Percentiles rank a stretch among this genome's conserved stretches.
These are phyloP conservation scores for Colletotrichum orchidophilum DNA, from an alignment of 2,329 filamentous ascomycete species.

Conservation along the genomic window DNA sequence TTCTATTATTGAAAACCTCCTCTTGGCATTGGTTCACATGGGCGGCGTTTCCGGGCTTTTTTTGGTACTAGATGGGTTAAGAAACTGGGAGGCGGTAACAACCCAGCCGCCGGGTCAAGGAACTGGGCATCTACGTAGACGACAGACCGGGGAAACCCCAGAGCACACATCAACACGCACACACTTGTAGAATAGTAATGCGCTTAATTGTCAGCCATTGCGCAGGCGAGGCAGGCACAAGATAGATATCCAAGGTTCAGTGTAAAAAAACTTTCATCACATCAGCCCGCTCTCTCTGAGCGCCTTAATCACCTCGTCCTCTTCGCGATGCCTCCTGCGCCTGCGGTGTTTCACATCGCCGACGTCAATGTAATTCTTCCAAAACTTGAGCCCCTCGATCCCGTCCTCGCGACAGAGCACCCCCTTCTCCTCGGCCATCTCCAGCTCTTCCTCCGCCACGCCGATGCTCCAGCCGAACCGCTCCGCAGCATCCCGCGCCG, in stretches of 20 bases:
- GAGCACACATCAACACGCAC: neutral
- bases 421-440: conserved; percentile 95
- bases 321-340: conserved; percentile 39
- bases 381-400: conserved; percentile 90
- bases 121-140: conserved; percentile 10
- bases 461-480: conserved; percentile 97
- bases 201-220: conserved; percentile 21
- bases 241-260: conserved; percentile 24
- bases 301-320: conserved; percentile 53
- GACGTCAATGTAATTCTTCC: conserved; percentile 78
- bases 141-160: neutral
- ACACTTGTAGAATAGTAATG: conserved; percentile 34
- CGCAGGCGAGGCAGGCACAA: conserved; percentile 10
- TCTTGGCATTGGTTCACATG: conserved; percentile 24
- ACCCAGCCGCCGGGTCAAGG: neutral
- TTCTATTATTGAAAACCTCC: conserved; percentile 5
- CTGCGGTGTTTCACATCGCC: conserved; percentile 47
- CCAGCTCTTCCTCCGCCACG: conserved; percentile 92
- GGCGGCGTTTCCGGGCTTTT: conserved; percentile 25
- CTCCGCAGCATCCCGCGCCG: conserved; percentile 88
- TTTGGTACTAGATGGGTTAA: conserved; percentile 9
- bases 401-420: conserved; percentile 90
- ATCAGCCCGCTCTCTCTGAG: conserved; percentile 55
- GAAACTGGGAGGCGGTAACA: neutral
- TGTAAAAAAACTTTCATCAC: conserved; percentile 7